Evolutionary conservation across 257 asterid species (phyloP).

Genomic region (Primulina huaijiensis): DNA sequence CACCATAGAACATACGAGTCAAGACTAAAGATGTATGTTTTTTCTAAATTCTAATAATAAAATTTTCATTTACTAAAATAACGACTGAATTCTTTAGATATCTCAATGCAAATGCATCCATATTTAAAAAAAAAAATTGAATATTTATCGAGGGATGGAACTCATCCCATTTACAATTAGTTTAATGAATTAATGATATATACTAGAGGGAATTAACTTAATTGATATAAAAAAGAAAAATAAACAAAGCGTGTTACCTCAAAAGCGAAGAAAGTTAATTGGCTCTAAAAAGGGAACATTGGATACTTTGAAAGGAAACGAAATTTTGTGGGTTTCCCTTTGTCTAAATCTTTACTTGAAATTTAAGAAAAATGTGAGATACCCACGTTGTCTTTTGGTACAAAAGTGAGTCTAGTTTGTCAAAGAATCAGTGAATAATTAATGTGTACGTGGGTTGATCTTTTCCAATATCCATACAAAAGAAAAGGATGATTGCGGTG

Average conservation of each 20-base stretch:
- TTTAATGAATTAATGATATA: background rate
- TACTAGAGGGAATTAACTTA: background rate
- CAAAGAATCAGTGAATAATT: slow-evolving; percentile 53
- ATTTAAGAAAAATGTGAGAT: slow-evolving; percentile 34
- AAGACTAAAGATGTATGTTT: too few relatives aligned
- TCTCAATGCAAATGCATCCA: background rate
- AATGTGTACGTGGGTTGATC: slow-evolving; percentile 28
- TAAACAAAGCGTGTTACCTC: slow-evolving; percentile 33
- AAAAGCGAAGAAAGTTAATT: slow-evolving; percentile 52
- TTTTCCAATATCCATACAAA: slow-evolving; percentile 44
- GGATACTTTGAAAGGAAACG: slow-evolving; percentile 64
- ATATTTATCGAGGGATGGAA: too few relatives aligned
- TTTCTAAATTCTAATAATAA: too few relatives aligned
- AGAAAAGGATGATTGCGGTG: slow-evolving; percentile 31
- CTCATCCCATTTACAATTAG: background rate
- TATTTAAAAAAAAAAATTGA: too few relatives aligned
- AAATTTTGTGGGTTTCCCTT: slow-evolving; percentile 55
- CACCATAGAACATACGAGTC: background rate
- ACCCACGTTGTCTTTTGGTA: slow-evolving; percentile 68
- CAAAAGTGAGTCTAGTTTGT: slow-evolving; percentile 66
- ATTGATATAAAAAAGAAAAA: slow-evolving; percentile 13
- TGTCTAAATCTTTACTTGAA: slow-evolving; percentile 41
- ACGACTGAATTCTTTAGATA: background rate
- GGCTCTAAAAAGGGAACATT: slow-evolving; percentile 45
- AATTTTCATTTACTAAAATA: too few relatives aligned